A percentile compares a stretch with the other conserved stretches of the same genome.
Evolutionary conservation across 148 eudicot species (phyloP).

Genomic region (Vaccinium myrtillus): DNA sequence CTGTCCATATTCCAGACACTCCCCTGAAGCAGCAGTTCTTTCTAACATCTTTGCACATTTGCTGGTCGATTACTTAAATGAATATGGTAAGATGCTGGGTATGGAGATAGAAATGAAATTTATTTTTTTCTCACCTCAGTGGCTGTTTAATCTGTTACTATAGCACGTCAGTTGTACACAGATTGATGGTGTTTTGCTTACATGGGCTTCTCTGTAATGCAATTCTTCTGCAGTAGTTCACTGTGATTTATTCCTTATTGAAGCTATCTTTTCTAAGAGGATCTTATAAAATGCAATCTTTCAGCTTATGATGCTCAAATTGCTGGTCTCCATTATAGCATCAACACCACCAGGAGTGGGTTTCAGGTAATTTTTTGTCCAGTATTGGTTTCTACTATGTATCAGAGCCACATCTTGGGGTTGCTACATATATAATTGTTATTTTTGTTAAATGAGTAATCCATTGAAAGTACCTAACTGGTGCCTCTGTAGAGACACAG

Average conservation of each 20-base stretch:
- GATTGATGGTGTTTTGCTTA: neutral
- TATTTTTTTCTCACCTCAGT: neutral
- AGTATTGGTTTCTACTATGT: neutral
- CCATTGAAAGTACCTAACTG: neutral
- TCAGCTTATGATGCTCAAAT: conserved; percentile 95
- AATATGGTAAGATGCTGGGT: conserved; percentile 67
- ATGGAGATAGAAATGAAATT: neutral
- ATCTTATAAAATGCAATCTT: conserved; percentile 4
- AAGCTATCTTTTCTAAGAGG: neutral
- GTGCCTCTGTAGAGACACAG: neutral
- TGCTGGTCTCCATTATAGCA: conserved; percentile 83
- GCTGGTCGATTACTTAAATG: conserved; percentile 91
- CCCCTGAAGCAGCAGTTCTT: conserved; percentile 78
- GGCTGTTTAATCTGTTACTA: neutral
- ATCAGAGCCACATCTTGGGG: neutral
- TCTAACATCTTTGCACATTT: conserved; percentile 75
- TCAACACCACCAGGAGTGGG: conserved; percentile 55
- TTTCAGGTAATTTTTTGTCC: conserved; percentile 60
- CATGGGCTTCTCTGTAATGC: neutral
- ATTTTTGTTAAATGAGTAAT: neutral
- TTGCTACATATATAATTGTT: neutral
- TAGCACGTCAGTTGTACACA: conserved; percentile 15
- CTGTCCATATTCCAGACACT: conserved; percentile 71
- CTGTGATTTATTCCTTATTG: neutral
- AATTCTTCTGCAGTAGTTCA: neutral